Conservation (phyloP, 1,284 basidiomycete species). For the Puccinia polysora region DNA sequence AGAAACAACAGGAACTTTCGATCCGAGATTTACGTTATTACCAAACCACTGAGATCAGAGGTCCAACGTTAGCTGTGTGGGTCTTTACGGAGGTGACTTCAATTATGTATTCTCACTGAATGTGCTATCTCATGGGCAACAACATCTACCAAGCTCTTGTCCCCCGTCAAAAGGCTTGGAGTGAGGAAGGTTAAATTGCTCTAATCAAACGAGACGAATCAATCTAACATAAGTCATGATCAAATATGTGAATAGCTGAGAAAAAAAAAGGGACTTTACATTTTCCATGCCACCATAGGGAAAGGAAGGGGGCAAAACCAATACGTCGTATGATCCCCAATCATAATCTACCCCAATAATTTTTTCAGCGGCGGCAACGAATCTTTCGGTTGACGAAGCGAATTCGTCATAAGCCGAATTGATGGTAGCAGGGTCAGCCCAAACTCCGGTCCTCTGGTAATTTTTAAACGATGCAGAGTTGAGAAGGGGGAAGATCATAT, state of each 20-base stretch:
- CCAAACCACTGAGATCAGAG: conserved; percentile 70
- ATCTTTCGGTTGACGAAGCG: conserved; percentile 72
- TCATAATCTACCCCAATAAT: conserved; percentile 66
- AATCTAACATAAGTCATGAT: conserved; percentile 74
- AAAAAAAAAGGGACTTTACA: conserved; percentile 45
- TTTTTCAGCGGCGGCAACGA: conserved; percentile 69
- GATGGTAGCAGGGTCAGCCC: conserved; percentile 80
- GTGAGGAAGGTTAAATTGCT: conserved; percentile 36
- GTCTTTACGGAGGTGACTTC: neutral
- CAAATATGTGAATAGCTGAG: conserved; percentile 49
- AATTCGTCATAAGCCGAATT: conserved; percentile 82
- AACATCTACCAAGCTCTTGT: conserved; percentile 78
- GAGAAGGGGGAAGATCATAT: neutral
- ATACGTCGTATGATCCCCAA: conserved; percentile 83
- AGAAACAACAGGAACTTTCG: neutral
- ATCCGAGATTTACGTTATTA: conserved; percentile 65
- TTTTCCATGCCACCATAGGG: conserved; percentile 61
- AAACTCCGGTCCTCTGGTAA: conserved; percentile 62
- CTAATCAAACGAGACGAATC: conserved; percentile 45
- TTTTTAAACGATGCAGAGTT: conserved; percentile 27
- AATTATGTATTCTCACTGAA: conserved; percentile 29
- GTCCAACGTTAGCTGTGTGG: neutral
- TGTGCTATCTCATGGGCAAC: conserved; percentile 60
- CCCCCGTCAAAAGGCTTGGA: conserved; percentile 70
- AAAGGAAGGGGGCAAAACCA: conserved; percentile 90